Evolutionary conservation across 1,139 yeast genomes (phyloP).

Genomic region (Eremothecium cymbalariae): DNA sequence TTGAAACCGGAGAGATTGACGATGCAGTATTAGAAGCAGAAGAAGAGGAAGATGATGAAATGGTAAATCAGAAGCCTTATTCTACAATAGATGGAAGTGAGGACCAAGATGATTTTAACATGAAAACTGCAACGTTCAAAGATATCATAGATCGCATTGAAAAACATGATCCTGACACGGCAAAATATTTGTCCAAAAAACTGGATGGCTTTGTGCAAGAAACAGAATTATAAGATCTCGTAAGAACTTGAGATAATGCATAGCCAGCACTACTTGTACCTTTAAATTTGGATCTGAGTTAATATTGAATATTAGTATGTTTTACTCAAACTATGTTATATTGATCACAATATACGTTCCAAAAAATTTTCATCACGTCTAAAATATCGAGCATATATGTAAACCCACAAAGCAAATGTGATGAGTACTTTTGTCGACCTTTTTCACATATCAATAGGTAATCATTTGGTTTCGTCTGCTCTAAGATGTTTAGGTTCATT

Average conservation of each 20-base stretch:
- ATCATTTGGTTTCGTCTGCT: too few relatives aligned
- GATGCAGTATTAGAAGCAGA: constrained; percentile 29
- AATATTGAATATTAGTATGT: too few relatives aligned
- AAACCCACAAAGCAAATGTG: too few relatives aligned
- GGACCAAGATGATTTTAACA: constrained; percentile 26
- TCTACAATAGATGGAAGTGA: constrained; percentile 17
- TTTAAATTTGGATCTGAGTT: too few relatives aligned
- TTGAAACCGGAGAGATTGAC: constrained; percentile 32
- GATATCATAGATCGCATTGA: constrained; percentile 36
- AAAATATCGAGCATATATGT: too few relatives aligned
- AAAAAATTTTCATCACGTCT: too few relatives aligned
- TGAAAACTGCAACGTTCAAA: constrained; percentile 32
- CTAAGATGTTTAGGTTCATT: constrained; percentile 13
- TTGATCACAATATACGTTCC: too few relatives aligned
- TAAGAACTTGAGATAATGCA: too few relatives aligned
- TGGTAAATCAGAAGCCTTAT: constrained; percentile 13
- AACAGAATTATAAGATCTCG: constrained; percentile 33
- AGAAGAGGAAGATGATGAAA: constrained; percentile 22
- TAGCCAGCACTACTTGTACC: too few relatives aligned
- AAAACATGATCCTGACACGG: constrained; percentile 33
- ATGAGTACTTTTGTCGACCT: too few relatives aligned
- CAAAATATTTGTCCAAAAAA: constrained; percentile 33
- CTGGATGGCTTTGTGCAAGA: constrained; percentile 41
- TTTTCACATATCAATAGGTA: too few relatives aligned
- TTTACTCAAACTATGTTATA: too few relatives aligned